Evolutionary conservation across 192 early-diverging fungal genomes (phyloP).

Genomic region (Globomyces pollinis-pini): DNA sequence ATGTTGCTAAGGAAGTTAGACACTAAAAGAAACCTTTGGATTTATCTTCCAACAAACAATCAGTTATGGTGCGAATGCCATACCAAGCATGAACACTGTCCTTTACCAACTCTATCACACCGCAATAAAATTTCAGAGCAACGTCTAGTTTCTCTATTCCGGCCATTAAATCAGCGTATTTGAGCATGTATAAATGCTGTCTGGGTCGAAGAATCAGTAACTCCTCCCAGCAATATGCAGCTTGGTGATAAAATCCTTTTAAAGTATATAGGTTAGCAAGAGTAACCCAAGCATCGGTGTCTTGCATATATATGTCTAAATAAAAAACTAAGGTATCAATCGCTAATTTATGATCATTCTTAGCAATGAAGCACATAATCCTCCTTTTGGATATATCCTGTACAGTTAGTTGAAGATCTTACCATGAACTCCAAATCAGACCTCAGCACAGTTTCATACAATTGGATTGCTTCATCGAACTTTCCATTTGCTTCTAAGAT

Average conservation of each 20-base stretch:
- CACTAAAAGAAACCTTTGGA: too few species aligned
- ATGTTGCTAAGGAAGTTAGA: too few species aligned
- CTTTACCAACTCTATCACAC: conserved; percentile 75
- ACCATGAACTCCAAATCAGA: too few species aligned
- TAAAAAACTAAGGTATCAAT: conserved; percentile 65
- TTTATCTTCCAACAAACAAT: too few species aligned
- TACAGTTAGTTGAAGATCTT: conserved; percentile 68
- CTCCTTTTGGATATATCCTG: conserved; percentile 74
- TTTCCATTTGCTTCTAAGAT: conserved; percentile 69
- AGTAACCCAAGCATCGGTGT: conserved; percentile 87
- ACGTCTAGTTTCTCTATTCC: conserved; percentile 57
- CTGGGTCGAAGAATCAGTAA: conserved; percentile 77
- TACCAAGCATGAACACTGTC: conserved; percentile 86
- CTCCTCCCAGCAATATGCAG: conserved; percentile 88
- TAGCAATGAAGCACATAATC: conserved; percentile 62
- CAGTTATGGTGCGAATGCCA: too few species aligned
- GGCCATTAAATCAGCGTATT: conserved; percentile 83
- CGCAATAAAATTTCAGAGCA: conserved; percentile 82
- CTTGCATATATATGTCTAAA: conserved; percentile 75
- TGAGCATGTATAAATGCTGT: conserved; percentile 78
- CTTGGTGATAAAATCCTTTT: conserved; percentile 67
- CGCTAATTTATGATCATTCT: conserved; percentile 60
- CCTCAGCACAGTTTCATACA: too few species aligned
- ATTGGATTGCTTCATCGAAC: conserved; percentile 51
- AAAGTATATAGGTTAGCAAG: conserved; percentile 67